Evolutionary conservation across 805 yeast species (phyloP), one percentile per base, ranked within the genome.

Genomic region (Wickerhamiella vanderwaltii): DNA sequence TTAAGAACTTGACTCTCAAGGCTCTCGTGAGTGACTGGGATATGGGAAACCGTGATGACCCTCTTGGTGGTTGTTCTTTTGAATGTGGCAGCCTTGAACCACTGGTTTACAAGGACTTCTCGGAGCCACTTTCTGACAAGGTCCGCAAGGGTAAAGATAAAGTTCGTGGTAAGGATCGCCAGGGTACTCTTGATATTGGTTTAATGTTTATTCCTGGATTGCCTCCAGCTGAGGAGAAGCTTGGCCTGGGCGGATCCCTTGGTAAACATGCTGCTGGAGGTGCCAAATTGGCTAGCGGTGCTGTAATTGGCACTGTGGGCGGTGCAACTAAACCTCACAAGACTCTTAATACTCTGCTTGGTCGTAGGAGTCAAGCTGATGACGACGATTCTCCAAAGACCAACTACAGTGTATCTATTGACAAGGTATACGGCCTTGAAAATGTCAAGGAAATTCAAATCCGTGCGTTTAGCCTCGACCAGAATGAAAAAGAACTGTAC

Each of bases 21-120:
- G 64, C 77, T 29, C 71, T 69, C 26, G 73, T 82, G 12, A 69
- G 57, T 55, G 99, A 91, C 58, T 88, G 96, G 95, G 99, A 91
- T 61, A 74, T 88, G 49, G 95, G 95, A 50, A 85, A 77, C 45
- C 73, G 72, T 46, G 88, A 91, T 60, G 99, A 91, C 60, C 65
- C 68, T 48, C 67, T 91, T 43, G 94, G 97, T 43, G 66, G 64
- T 24, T 82, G 76, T 7, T 51, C 55, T 17, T 57, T 86, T 43
- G 69, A 72, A 9, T 62, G 88, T 44, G 58, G 72, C 0, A 72
- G 73, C 11, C 64, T 87, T 15, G 75, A 76, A 48, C 82, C 86
- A 3, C 66, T 69, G 41, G 64, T 65, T 22, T 69, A 71, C 19
- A 60, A 64, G 12, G 75, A 71, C 13, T 56, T 71, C 44, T 74